Percentiles rank a stretch among this genome's conserved stretches.
Evolutionary conservation across 148 eudicot genomes (phyloP).

Genomic region (Silene latifolia): DNA sequence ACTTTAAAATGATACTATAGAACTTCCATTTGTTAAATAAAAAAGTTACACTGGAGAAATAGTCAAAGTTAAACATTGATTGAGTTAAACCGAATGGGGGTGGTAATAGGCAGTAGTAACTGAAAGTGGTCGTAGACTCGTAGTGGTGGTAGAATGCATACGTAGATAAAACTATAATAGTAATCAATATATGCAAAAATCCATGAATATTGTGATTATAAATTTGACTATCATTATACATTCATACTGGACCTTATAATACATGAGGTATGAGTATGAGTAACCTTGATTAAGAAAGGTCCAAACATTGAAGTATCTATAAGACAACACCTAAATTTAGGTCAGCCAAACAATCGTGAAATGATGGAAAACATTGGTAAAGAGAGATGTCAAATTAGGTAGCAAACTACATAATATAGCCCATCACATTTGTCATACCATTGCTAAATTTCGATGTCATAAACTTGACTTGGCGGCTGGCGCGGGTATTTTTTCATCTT

Average conservation of each 20-base stretch:
- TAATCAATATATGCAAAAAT: not conserved
- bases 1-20: too few relatives aligned
- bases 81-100: too few relatives aligned
- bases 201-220: not conserved
- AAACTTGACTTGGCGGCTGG: too few relatives aligned
- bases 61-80: too few relatives aligned
- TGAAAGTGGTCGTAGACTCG: not conserved
- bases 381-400: constrained; percentile 1
- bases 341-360: not conserved
- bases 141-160: too few relatives aligned
- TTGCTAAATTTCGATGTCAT: too few relatives aligned
- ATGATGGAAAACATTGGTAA: not conserved
- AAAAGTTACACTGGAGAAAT: too few relatives aligned
- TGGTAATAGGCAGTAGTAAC: not conserved
- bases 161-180: not conserved
- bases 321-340: not conserved
- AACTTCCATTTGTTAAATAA: too few relatives aligned
- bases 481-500: too few relatives aligned
- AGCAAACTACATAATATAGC: not conserved
- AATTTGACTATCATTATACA: constrained; percentile 8
- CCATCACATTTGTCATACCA: not conserved
- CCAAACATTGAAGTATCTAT: not conserved
- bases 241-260: not conserved
- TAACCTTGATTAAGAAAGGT: not conserved
- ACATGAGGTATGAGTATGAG: not conserved